Evolutionary conservation across 805 yeast species (phyloP), one percentile per base, ranked within the genome.

Genomic region (Yamadazyma philogaea): DNA sequence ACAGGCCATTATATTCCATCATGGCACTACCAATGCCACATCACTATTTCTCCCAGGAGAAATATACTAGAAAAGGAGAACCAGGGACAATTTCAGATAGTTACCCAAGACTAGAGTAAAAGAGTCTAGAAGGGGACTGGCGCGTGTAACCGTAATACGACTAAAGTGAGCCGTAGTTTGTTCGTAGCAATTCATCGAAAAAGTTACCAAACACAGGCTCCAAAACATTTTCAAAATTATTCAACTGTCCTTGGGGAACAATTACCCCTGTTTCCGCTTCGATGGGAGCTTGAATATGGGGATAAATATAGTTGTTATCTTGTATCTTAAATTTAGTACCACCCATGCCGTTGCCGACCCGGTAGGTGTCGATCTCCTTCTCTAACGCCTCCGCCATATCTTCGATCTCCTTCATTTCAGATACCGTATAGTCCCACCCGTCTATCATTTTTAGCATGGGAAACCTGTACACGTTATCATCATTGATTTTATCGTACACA

Each of bases 291-390:
- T 24, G 28, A 24, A 24, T 4, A n/a, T 24, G 28, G 4, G 28
- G 28, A 5, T 11, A 24, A 11, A 24, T 24, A 24, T 24, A 24
- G 28, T 24, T 24, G 10, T 11, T 24, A 24, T 21, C 19, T 21
- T 30, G 40, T 5, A 28, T 17, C 14, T 30, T 37, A 10, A 37
- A 37, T 12, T 34, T 17, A 2, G 28, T 28, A 6, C 40, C 44
- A 2, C 40, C 40, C 12, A 28, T 37, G 12, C 40, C 40, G 30
- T 37, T 32, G 10, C 30, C 34, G 2, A n/a, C 19, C n/a, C 40
- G 12, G 27, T 30, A 37, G 3, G 7, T 16, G 19, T 37, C 32
- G 7, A 30, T 19, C 16, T 18, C 34, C 20, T 22, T 15, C 14
- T 22, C 28, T 14, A 22, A 8, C 11, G 10, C 30, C 7, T 21